Evolutionary conservation across 208 protist genomes (phyloP).

Genomic region (Leishmania lainsoni): DNA sequence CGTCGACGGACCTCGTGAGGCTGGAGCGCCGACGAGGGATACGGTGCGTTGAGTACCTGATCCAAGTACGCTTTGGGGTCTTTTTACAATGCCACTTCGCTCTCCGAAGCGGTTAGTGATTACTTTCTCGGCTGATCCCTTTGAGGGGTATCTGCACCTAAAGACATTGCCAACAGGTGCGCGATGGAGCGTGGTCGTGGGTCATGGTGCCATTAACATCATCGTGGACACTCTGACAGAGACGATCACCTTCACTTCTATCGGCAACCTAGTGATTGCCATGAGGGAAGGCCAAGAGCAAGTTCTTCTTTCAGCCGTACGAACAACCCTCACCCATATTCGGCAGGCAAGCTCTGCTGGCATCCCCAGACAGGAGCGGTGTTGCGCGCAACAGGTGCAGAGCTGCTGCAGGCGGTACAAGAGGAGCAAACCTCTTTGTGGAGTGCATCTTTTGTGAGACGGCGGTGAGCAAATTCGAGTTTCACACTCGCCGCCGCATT

Average conservation of each 20-base stretch:
- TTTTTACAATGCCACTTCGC: neutral
- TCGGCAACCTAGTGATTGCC: neutral
- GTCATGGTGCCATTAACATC: neutral
- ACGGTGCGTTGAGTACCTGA: neutral
- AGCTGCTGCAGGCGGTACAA: neutral
- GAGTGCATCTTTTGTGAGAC: neutral
- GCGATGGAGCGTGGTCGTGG: slow-evolving; percentile 10
- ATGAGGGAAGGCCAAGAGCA: neutral
- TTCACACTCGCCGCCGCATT: neutral
- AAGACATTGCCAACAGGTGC: slow-evolving; percentile 15
- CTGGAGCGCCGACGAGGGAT: neutral
- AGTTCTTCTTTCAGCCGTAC: slow-evolving; percentile 3
- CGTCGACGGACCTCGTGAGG: neutral
- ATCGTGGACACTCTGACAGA: neutral
- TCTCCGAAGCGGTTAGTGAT: neutral
- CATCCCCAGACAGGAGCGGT: slow-evolving; percentile 1
- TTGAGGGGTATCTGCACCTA: neutral
- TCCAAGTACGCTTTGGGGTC: neutral
- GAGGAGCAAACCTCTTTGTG: slow-evolving; percentile 5
- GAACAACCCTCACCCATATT: neutral
- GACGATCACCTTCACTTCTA: neutral
- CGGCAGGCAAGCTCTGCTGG: neutral
- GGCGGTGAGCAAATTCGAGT: neutral
- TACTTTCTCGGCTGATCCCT: neutral
- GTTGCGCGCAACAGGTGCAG: neutral